Percentiles rank a stretch among this genome's conserved stretches.
These are phyloP conservation scores for Pseudogymnoascus sp. DNA, from an alignment of 2,329 filamentous ascomycete species.

Conservation along the genomic window DNA sequence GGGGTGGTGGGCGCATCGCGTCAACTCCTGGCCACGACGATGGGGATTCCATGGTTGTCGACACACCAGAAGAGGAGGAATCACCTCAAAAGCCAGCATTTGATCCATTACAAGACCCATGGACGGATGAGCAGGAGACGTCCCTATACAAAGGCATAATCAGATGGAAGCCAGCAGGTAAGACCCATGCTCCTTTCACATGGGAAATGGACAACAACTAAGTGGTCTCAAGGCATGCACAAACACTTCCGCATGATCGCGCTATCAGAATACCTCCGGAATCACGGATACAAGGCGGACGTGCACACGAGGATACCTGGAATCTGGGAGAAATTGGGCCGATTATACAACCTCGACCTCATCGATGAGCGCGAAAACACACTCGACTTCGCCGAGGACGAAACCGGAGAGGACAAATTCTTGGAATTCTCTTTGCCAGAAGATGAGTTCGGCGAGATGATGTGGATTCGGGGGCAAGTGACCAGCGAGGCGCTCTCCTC, in stretches of 20 bases:
- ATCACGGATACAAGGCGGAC: slow-evolving; percentile 65
- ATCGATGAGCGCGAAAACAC: slow-evolving; percentile 77
- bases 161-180: slow-evolving; percentile 91
- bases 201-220: neutral
- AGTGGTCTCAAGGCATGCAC: slow-evolving; percentile 61
- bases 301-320: slow-evolving; percentile 81
- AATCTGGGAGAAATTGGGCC: slow-evolving; percentile 82
- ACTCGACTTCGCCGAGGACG: slow-evolving; percentile 39
- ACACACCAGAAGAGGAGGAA: slow-evolving; percentile 38
- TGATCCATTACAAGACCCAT: slow-evolving; percentile 59
- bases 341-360: slow-evolving; percentile 76
- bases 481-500: slow-evolving; percentile 30
- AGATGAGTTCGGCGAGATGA: slow-evolving; percentile 27
- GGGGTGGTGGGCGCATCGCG: slow-evolving; percentile 44
- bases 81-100: slow-evolving; percentile 32
- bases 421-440: slow-evolving; percentile 59
- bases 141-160: slow-evolving; percentile 90
- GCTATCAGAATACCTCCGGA: slow-evolving; percentile 71
- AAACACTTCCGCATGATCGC: slow-evolving; percentile 90
- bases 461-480: slow-evolving; percentile 24
- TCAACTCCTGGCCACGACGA: slow-evolving; percentile 53
- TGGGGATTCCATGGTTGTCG: slow-evolving; percentile 51
- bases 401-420: slow-evolving; percentile 49
- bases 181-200: slow-evolving; percentile 14
- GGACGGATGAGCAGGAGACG: slow-evolving; percentile 94